phyloP scores from a whole-genome alignment of 495 filamentous ascomycete species.

The Aspergillus avenaceus region DNA sequence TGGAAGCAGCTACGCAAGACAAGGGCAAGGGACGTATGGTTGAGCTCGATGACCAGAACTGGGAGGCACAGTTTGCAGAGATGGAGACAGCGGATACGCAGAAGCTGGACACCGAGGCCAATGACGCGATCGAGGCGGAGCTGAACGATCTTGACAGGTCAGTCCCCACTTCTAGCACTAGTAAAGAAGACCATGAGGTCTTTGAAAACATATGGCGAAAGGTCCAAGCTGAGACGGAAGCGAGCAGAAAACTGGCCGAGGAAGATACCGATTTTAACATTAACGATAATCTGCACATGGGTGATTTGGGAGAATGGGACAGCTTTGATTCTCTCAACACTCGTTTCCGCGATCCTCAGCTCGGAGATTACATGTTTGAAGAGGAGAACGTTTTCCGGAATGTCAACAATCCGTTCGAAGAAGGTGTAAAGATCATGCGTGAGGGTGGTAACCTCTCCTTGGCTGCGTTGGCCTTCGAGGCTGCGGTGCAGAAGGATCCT shows the following conservation, averaged over 20 bases:
- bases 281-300: constrained; percentile 56
- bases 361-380: constrained; percentile 93
- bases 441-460: constrained; percentile 91
- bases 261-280: constrained; percentile 55
- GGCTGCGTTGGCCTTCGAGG: constrained; percentile 94
- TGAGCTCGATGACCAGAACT: constrained; percentile 87
- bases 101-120: constrained; percentile 63
- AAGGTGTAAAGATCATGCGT: constrained; percentile 85
- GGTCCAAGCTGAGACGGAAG: constrained; percentile 74
- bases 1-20: constrained; percentile 44
- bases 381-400: constrained; percentile 82
- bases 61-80: constrained; percentile 93
- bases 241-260: constrained; percentile 64
- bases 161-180: constrained; percentile 43
- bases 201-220: constrained; percentile 89
- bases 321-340: constrained; percentile 62
- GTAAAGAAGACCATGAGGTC: constrained; percentile 59
- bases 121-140: constrained; percentile 79
- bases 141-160: constrained; percentile 87
- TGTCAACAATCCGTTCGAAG: constrained; percentile 75
- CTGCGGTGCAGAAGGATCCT: constrained; percentile 84
- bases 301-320: constrained; percentile 67
- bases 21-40: constrained; percentile 91
- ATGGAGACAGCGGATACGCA: constrained; percentile 70
- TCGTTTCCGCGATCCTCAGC: constrained; percentile 61